These are phyloP conservation scores for Hypoxylon sp. DNA, from an alignment of 2,329 filamentous ascomycete genomes.

Conservation along the genomic window DNA sequence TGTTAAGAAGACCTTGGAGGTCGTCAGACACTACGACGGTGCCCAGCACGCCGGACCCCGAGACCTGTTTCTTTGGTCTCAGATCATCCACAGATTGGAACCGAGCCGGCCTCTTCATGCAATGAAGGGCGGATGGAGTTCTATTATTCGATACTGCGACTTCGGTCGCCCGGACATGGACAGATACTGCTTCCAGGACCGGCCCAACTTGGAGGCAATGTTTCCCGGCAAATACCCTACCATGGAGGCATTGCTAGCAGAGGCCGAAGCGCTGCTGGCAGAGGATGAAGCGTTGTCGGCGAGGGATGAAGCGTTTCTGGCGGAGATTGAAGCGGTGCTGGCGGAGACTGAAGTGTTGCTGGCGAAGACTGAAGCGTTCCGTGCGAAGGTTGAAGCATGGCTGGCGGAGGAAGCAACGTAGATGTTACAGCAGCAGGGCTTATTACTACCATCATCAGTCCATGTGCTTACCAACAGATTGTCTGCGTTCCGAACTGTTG, in stretches of 20 bases:
- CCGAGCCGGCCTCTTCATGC: neutral
- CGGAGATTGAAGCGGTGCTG: neutral
- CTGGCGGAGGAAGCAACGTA: too few relatives aligned
- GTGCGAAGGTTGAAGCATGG: too few relatives aligned
- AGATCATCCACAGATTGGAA: neutral
- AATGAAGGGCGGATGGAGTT: neutral
- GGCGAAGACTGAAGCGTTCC: too few relatives aligned
- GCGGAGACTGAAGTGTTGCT: too few relatives aligned
- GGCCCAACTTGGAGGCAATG: neutral
- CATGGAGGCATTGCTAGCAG: neutral
- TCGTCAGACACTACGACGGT: neutral
- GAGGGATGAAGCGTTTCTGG: too few relatives aligned
- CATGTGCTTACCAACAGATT: too few relatives aligned
- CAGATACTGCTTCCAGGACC: neutral
- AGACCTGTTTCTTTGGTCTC: slow-evolving; percentile 2
- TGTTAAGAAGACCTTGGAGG: neutral
- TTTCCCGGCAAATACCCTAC: neutral
- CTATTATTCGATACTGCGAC: neutral
- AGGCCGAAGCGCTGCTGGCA: neutral
- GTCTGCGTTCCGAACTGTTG: too few relatives aligned
- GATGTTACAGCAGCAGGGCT: too few relatives aligned
- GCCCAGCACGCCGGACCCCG: neutral
- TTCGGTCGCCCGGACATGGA: neutral
- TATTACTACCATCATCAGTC: too few relatives aligned
- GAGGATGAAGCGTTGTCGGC: too few relatives aligned